phyloP scores from a whole-genome alignment of 2,329 filamentous ascomycete species.

The Massarina eburnea region DNA sequence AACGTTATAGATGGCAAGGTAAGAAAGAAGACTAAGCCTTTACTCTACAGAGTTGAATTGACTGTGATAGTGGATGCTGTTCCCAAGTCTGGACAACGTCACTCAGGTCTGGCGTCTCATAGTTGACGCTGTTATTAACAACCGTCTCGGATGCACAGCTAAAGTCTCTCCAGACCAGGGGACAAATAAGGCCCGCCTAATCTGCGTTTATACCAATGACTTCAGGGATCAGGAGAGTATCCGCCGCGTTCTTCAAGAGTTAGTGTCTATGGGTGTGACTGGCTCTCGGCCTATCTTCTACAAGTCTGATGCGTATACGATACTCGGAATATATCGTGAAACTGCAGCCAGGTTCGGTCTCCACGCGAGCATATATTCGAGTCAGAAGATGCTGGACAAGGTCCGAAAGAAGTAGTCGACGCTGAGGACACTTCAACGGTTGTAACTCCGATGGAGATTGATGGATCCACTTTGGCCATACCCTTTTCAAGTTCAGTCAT shows the following conservation, averaged over 20 bases:
- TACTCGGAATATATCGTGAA: constrained; percentile 44
- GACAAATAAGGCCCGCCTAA: constrained; percentile 53
- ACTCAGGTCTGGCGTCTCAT: constrained; percentile 67
- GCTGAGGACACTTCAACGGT: not conserved
- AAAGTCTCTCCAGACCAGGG: constrained; percentile 67
- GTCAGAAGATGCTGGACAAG: constrained; percentile 37
- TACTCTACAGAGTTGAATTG: not conserved
- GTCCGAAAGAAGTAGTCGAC: constrained; percentile 18
- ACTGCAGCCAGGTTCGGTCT: constrained; percentile 44
- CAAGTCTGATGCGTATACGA: constrained; percentile 66
- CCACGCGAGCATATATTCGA: constrained; percentile 47
- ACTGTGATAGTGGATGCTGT: constrained; percentile 71
- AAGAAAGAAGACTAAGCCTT: constrained; percentile 10
- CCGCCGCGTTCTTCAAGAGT: constrained; percentile 62
- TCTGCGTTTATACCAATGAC: constrained; percentile 78
- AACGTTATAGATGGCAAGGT: constrained; percentile 69
- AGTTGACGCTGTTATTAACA: constrained; percentile 66
- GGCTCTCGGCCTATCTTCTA: constrained; percentile 66
- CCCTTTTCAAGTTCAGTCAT: not conserved
- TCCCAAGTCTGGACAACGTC: constrained; percentile 57
- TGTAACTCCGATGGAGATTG: not conserved
- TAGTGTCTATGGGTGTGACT: constrained; percentile 66
- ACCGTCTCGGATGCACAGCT: constrained; percentile 69
- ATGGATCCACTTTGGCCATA: not conserved
- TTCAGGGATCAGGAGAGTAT: constrained; percentile 72